Evolutionary conservation across 768 basidiomycete species (phyloP).

Genomic region (Serendipita sp.): DNA sequence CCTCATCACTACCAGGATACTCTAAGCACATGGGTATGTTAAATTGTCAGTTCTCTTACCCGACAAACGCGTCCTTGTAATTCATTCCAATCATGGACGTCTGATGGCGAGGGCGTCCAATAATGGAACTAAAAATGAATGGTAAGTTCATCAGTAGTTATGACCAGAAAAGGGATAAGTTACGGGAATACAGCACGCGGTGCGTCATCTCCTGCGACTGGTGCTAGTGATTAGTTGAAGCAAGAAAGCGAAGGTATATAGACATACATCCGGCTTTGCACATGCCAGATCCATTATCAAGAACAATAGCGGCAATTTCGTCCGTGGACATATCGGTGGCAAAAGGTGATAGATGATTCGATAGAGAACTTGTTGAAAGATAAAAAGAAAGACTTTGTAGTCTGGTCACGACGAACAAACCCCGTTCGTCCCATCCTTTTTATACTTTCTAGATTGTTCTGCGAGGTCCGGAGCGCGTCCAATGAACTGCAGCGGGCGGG

Average conservation of each 20-base stretch:
- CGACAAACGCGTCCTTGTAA: constrained; percentile 91
- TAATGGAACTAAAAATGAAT: constrained; percentile 48
- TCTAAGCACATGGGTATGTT: neutral
- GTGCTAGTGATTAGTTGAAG: constrained; percentile 1
- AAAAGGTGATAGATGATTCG: neutral
- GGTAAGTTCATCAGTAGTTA: neutral
- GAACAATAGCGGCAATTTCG: constrained; percentile 27
- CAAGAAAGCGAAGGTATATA: neutral
- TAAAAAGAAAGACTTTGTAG: neutral
- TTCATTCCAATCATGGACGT: constrained; percentile 97
- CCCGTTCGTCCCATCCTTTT: neutral
- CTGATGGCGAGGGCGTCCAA: constrained; percentile 86
- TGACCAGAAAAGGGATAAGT: constrained; percentile 20
- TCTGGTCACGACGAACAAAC: constrained; percentile 3
- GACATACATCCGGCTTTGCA: constrained; percentile 97
- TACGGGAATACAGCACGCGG: constrained; percentile 92
- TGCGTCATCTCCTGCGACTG: constrained; percentile 61
- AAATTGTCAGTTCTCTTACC: constrained; percentile 31
- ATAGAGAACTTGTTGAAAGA: neutral
- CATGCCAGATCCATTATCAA: constrained; percentile 96
- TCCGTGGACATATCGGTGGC: neutral
- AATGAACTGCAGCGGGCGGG: constrained; percentile 1
- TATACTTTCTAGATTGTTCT: neutral
- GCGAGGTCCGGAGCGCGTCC: neutral
- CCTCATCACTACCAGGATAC: constrained; percentile 48